Conservation (phyloP, 306 rosid species). For the Vicia faba region DNA sequence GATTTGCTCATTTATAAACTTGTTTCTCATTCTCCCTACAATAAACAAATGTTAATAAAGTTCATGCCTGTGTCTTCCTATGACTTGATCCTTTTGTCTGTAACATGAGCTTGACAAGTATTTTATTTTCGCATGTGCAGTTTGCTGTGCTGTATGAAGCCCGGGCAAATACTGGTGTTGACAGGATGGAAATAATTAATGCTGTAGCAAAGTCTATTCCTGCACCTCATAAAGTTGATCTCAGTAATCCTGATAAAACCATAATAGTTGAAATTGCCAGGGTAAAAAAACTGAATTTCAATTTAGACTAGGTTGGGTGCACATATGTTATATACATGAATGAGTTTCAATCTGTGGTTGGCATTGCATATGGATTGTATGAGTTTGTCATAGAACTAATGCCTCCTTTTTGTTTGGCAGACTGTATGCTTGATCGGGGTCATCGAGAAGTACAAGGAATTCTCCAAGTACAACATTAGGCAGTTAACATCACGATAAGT, state of each 20-base stretch:
- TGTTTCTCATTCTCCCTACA: neutral
- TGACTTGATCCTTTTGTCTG: slow-evolving; percentile 8
- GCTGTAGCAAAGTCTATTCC: slow-evolving; percentile 89
- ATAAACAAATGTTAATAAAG: neutral
- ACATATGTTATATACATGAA: neutral
- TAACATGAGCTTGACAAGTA: slow-evolving; percentile 32
- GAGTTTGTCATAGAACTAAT: slow-evolving; percentile 22
- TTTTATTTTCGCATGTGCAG: slow-evolving; percentile 45
- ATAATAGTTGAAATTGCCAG: slow-evolving; percentile 86
- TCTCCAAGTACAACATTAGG: slow-evolving; percentile 87
- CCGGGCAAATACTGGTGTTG: slow-evolving; percentile 88
- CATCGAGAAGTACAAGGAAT: slow-evolving; percentile 76
- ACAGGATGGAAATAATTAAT: slow-evolving; percentile 84
- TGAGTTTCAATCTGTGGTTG: neutral
- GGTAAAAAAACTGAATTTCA: slow-evolving; percentile 51
- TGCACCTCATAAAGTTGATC: slow-evolving; percentile 93
- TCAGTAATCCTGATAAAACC: slow-evolving; percentile 79
- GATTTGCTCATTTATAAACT: neutral
- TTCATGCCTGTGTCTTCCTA: neutral
- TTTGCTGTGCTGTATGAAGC: slow-evolving; percentile 93
- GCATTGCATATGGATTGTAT: neutral
- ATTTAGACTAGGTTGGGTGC: neutral
- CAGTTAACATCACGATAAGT: slow-evolving; percentile 71
- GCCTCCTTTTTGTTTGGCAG: slow-evolving; percentile 47
- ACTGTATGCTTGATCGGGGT: slow-evolving; percentile 94